phyloP scores from a whole-genome alignment of 2,329 filamentous ascomycete species.

The Scedosporium minutisporum region DNA sequence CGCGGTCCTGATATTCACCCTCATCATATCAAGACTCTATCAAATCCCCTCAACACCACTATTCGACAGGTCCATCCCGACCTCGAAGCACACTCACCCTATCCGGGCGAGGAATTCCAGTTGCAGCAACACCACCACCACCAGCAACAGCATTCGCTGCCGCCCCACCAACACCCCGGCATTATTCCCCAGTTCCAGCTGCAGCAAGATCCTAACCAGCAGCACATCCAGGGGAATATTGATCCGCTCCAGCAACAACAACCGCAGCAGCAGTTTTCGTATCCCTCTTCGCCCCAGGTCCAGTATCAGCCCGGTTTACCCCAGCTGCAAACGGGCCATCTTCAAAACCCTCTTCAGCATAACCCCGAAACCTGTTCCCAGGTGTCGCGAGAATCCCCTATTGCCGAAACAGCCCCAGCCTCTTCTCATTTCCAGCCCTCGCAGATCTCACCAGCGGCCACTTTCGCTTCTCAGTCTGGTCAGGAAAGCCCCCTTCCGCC shows the following conservation, averaged over 20 bases:
- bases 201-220: neutral
- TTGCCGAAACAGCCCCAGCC: slow-evolving; percentile 37
- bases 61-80: slow-evolving; percentile 40
- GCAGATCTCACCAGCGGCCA: slow-evolving; percentile 28
- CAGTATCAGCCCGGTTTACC: slow-evolving; percentile 4
- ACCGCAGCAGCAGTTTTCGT: slow-evolving; percentile 12
- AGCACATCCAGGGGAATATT: neutral
- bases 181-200: slow-evolving; percentile 15
- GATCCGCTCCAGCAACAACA: slow-evolving; percentile 2
- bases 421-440: slow-evolving; percentile 30
- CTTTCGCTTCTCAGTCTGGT: slow-evolving; percentile 6
- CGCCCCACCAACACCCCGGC: slow-evolving; percentile 26
- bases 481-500: slow-evolving; percentile 2
- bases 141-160: slow-evolving; percentile 21
- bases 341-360: slow-evolving; percentile 16
- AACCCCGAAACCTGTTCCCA: slow-evolving; percentile 54
- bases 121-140: slow-evolving; percentile 16
- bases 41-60: slow-evolving; percentile 28
- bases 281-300: slow-evolving; percentile 17
- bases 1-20: slow-evolving; percentile 21
- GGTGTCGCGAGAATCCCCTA: slow-evolving; percentile 51
- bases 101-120: slow-evolving; percentile 10
- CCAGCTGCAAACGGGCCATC: neutral
- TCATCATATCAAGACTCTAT: slow-evolving; percentile 34
- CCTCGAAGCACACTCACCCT: slow-evolving; percentile 21